Evolutionary conservation across 345 rosid genomes (phyloP).

Genomic region (Barbarea vulgaris): DNA sequence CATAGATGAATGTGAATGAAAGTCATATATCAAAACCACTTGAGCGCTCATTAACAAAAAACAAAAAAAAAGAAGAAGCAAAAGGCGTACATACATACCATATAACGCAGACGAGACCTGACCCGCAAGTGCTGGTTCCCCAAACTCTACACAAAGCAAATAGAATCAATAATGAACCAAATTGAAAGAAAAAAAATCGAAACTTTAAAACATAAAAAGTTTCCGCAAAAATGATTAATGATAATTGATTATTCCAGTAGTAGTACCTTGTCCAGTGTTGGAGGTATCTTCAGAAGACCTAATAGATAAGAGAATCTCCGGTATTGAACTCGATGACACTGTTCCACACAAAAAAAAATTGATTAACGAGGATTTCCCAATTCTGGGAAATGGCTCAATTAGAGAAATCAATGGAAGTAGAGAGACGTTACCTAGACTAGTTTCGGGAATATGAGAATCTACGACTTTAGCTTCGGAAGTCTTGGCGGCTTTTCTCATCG

Average conservation of each 20-base stretch:
- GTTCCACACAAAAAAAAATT: neutral
- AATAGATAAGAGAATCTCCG: constrained; percentile 16
- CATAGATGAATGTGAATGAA: neutral
- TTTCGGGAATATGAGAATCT: neutral
- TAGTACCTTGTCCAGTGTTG: constrained; percentile 17
- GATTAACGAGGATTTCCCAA: neutral
- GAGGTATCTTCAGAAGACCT: neutral
- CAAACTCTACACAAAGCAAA: constrained; percentile 20
- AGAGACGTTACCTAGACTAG: neutral
- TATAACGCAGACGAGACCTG: constrained; percentile 20
- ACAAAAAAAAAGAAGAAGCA: neutral
- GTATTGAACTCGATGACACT: neutral
- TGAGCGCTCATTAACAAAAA: neutral
- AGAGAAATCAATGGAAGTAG: neutral
- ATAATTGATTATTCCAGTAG: neutral
- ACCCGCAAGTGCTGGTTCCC: constrained; percentile 6
- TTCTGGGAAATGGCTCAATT: neutral
- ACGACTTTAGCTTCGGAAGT: neutral
- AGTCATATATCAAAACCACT: neutral
- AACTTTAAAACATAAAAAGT: neutral
- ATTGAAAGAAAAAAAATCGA: neutral
- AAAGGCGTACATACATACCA: constrained; percentile 23
- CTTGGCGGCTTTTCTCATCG: neutral
- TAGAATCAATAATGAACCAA: neutral
- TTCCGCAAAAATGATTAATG: neutral